Evolutionary conservation across 257 asterid species (phyloP).

Genomic region (Primulina tabacum): DNA sequence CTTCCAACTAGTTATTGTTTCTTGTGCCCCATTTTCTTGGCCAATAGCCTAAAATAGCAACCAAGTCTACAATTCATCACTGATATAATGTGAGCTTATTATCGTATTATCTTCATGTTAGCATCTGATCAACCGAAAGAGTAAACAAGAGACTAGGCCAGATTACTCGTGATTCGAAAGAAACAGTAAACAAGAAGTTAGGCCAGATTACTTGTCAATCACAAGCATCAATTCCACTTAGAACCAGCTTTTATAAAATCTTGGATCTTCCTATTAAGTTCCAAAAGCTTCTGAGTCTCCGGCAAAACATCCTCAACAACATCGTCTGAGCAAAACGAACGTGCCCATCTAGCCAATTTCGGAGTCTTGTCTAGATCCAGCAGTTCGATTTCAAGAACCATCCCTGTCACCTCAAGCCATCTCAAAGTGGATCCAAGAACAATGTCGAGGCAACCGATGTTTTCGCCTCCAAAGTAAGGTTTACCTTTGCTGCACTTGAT

Average conservation of each 20-base stretch:
- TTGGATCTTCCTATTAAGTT: conserved; percentile 13
- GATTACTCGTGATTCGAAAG: no score
- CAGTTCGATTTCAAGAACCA: conserved; percentile 1
- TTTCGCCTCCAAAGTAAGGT: conserved; percentile 23
- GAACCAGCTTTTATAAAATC: conserved; percentile 21
- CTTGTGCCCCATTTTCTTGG: neutral
- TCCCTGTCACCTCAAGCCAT: conserved; percentile 27
- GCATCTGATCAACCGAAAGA: no score
- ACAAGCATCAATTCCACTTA: neutral
- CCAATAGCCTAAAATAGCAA: neutral
- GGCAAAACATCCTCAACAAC: conserved; percentile 29
- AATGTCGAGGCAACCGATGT: conserved; percentile 38
- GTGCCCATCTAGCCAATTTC: conserved; percentile 32
- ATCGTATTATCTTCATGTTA: no score
- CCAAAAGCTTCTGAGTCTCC: conserved; percentile 28
- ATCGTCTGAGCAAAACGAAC: conserved; percentile 25
- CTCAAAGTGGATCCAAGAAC: conserved; percentile 34
- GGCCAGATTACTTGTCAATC: neutral
- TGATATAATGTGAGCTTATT: no score
- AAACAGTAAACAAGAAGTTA: neutral
- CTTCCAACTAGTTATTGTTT: no score
- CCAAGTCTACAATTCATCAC: neutral
- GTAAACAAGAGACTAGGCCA: no score
- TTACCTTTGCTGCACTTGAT: neutral
- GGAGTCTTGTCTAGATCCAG: conserved; percentile 38